Conservation (phyloP, 2,329 filamentous ascomycete genomes). For the Fusarium illudens region DNA sequence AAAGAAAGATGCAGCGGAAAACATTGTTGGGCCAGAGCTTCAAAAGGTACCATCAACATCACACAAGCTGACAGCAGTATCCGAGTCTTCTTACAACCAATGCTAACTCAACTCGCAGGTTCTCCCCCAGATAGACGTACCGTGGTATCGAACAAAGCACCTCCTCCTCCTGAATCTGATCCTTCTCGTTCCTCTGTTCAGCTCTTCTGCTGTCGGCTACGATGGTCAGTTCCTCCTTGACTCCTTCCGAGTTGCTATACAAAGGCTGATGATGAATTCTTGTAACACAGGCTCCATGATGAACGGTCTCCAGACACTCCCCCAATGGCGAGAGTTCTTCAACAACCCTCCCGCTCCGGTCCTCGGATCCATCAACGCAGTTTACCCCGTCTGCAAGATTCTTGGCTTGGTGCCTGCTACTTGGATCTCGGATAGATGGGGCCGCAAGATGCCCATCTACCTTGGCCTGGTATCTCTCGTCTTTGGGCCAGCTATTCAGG, state of each 20-base stretch:
- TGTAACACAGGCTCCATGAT: conserved; percentile 46
- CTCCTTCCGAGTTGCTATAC: neutral
- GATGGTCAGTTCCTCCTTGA: conserved; percentile 44
- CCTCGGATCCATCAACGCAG: conserved; percentile 48
- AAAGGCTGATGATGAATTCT: neutral
- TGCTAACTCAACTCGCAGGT: conserved; percentile 31
- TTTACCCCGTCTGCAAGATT: conserved; percentile 49
- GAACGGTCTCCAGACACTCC: conserved; percentile 53
- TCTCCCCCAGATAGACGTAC: conserved; percentile 48
- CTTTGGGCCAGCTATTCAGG: conserved; percentile 44
- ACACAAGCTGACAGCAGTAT: neutral
- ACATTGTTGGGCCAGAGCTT: neutral
- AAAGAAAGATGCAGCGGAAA: neutral
- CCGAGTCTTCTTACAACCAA: neutral
- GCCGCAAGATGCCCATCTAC: conserved; percentile 50
- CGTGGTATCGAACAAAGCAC: conserved; percentile 53
- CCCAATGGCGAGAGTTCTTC: conserved; percentile 52
- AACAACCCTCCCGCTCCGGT: conserved; percentile 44
- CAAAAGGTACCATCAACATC: neutral
- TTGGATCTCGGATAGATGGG: conserved; percentile 48
- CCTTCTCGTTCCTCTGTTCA: conserved; percentile 52
- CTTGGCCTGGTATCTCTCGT: conserved; percentile 44
- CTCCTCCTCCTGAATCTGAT: conserved; percentile 53
- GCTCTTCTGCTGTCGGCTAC: conserved; percentile 52
- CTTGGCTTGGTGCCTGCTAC: conserved; percentile 47